Evolutionary conservation across 2,329 filamentous ascomycete species (phyloP).

Genomic region (Fusarium camptoceras): DNA sequence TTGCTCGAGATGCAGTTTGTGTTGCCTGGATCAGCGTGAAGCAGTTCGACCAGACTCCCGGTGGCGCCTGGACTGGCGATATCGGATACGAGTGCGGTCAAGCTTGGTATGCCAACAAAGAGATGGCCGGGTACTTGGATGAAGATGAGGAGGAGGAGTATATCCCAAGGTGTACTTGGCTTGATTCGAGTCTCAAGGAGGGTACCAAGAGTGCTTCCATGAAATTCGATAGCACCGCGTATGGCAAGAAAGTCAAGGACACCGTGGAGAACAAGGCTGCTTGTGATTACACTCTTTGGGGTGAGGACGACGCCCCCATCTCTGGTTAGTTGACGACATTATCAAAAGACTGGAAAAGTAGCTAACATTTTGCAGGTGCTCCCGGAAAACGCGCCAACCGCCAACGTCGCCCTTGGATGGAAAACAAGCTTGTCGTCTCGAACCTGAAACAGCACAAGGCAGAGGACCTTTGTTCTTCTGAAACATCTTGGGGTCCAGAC

Average conservation of each 20-base stretch:
- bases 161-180: accelerated
- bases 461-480: background rate
- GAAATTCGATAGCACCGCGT: background rate
- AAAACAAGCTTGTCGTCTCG: accelerated
- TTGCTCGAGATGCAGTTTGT: background rate
- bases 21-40: background rate
- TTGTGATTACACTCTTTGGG: background rate
- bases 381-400: background rate
- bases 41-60: background rate
- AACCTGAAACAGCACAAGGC: background rate
- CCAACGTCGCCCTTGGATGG: background rate
- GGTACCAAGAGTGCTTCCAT: background rate
- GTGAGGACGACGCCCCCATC: background rate
- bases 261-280: background rate
- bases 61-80: background rate
- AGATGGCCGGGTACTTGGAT: background rate
- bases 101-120: background rate
- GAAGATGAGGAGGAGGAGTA: background rate
- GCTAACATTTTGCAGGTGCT: accelerated
- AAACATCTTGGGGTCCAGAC: background rate
- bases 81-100: background rate
- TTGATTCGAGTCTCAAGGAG: accelerated
- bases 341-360: accelerated
- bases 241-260: background rate
- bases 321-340: accelerated